These are phyloP conservation scores for Hortaea sp. DNA, from an alignment of 2,329 filamentous ascomycete species.

Conservation along the genomic window DNA sequence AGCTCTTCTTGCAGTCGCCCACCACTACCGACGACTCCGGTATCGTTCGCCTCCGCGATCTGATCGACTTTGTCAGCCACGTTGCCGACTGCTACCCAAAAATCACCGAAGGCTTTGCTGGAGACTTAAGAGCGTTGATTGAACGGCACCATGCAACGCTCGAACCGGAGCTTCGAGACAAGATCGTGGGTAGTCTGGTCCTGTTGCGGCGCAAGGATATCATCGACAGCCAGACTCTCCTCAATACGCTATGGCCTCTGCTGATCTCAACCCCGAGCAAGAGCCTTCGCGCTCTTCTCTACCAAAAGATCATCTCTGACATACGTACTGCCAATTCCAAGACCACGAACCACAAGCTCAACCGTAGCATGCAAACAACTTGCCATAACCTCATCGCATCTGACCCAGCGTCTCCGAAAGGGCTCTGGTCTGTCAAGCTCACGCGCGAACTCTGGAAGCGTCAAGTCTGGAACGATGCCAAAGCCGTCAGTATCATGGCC, in stretches of 20 bases:
- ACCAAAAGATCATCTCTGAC: slow-evolving; percentile 86
- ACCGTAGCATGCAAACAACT: slow-evolving; percentile 84
- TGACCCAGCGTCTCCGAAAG: slow-evolving; percentile 74
- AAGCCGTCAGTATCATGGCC: slow-evolving; percentile 97
- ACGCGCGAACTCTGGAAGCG: slow-evolving; percentile 93
- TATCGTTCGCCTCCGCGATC: slow-evolving; percentile 74
- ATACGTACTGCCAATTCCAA: slow-evolving; percentile 81
- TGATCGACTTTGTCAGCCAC: slow-evolving; percentile 89
- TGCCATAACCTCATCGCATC: slow-evolving; percentile 84
- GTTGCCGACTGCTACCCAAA: slow-evolving; percentile 87
- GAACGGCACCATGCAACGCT: slow-evolving; percentile 72
- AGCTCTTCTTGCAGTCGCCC: slow-evolving; percentile 82
- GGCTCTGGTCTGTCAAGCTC: slow-evolving; percentile 91
- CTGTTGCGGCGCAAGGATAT: slow-evolving; percentile 84
- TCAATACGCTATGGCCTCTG: slow-evolving; percentile 91
- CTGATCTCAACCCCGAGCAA: slow-evolving; percentile 89
- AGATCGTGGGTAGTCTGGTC: slow-evolving; percentile 84
- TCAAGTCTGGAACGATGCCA: slow-evolving; percentile 90
- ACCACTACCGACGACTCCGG: slow-evolving; percentile 66
- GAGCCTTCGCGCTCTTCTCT: slow-evolving; percentile 69
- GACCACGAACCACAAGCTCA: slow-evolving; percentile 81
- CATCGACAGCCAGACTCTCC: slow-evolving; percentile 70
- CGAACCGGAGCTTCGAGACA: slow-evolving; percentile 78
- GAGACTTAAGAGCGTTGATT: slow-evolving; percentile 72
- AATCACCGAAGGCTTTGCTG: slow-evolving; percentile 65